Evolutionary conservation across 768 basidiomycete genomes (phyloP), one percentile per base, ranked within the genome.

Genomic region (Tulasnella sp.): DNA sequence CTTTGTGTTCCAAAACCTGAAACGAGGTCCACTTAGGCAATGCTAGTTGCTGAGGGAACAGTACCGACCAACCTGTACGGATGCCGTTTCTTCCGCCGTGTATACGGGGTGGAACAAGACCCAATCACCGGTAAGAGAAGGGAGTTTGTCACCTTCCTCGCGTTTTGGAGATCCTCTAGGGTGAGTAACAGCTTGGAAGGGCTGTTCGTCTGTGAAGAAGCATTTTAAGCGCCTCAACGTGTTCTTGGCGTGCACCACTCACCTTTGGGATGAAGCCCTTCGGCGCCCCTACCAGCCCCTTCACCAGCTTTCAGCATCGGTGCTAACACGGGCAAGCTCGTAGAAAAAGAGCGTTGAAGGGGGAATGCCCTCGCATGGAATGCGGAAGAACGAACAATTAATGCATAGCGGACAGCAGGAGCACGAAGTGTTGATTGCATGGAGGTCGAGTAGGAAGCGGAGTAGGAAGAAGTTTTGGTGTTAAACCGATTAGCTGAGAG

Each of bases 51-150:
- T n/a, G n/a, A n/a, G n/a, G n/a, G n/a, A n/a, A n/a, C n/a, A n/a
- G n/a, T n/a, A n/a, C n/a, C n/a, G n/a, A n/a, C 40, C 15, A 29
- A 45, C 54, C 54, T 57, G 40, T 29, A 57, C 54, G 12, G 40
- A 23, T n/a, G 43, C 80, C 49, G 89, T 66, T 65, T 90, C 88
- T 35, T 79, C 79, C 15, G 71, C 67, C 5, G 85, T 79, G 67
- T 97, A 97, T 1, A 94, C 91, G 0, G 93, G 93, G 66, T 94
- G 89, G 66, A 91, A 89, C 1, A 96, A 71, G 9, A 94, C 89
- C 89, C 91, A 96, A 7, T 66, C 59, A 17, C 68, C 70, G 25
- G 40, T 56, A 29, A 57, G 12, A 39, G n/a, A n/a, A n/a, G 11
- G 36, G 19, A n/a, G 14, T 46, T 46, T 14, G 11, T 46, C 15